phyloP scores from a whole-genome alignment of 441 rosid species.

The Codiaeum variegatum region DNA sequence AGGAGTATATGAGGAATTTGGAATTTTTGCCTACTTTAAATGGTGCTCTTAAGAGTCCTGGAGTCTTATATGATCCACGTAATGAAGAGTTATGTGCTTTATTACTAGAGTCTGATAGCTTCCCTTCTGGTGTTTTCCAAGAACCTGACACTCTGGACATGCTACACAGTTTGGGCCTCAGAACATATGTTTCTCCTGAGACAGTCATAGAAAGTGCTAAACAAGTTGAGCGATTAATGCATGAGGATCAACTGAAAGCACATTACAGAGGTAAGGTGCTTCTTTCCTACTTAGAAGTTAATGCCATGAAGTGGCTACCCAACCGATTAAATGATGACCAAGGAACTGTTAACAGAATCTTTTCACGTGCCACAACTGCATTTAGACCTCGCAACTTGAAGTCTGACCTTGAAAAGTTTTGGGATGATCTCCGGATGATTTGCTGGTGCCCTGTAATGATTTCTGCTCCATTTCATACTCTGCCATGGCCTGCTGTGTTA shows the following conservation, averaged over 20 bases:
- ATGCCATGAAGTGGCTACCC: conserved; percentile 90
- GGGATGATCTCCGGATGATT: conserved; percentile 84
- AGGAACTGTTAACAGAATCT: conserved; percentile 65
- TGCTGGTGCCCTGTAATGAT: conserved; percentile 98
- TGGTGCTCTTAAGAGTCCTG: conserved; percentile 68
- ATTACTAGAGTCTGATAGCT: conserved; percentile 78
- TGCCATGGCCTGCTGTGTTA: conserved; percentile 93
- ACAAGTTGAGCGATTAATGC: conserved; percentile 69
- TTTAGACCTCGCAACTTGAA: conserved; percentile 75
- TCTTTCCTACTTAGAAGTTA: conserved; percentile 86
- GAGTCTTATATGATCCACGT: conserved; percentile 84
- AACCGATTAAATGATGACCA: conserved; percentile 59
- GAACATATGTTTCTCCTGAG: conserved; percentile 79
- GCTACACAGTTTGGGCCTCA: conserved; percentile 88
- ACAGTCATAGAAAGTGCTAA: conserved; percentile 83
- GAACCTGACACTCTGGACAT: conserved; percentile 71
- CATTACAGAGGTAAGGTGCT: conserved; percentile 76
- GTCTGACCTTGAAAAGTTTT: conserved; percentile 79
- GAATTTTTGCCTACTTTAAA: conserved; percentile 79
- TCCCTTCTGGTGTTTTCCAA: conserved; percentile 71
- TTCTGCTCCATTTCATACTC: conserved; percentile 70
- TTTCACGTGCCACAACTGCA: conserved; percentile 88
- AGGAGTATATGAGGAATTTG: conserved; percentile 67
- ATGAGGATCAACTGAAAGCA: conserved; percentile 70
- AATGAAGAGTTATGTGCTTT: conserved; percentile 83